Conservation (phyloP, 345 rosid species). For the Noccaea caerulescens region DNA sequence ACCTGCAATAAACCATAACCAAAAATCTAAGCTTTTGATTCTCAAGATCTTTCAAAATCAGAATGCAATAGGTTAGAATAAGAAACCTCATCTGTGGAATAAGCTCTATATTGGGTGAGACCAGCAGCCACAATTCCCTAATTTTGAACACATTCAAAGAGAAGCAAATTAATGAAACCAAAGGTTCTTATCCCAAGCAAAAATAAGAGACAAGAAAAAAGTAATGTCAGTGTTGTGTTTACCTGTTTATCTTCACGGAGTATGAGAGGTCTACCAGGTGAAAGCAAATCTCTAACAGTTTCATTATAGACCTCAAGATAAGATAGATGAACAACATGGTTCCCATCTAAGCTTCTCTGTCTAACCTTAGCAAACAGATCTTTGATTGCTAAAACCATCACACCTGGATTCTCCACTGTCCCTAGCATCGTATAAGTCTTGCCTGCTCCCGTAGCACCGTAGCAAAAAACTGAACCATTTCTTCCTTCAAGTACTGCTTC, state of each 20-base stretch:
- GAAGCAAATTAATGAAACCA: conserved; percentile 27
- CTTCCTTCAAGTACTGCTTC: conserved; percentile 91
- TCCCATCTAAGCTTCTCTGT: conserved; percentile 85
- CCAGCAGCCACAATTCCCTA: conserved; percentile 97
- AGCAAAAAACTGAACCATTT: conserved; percentile 98
- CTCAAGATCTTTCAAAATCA: background rate
- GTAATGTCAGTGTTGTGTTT: background rate
- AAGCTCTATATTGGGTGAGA: conserved; percentile 93
- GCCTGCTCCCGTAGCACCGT: conserved; percentile 98
- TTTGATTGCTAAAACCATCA: conserved; percentile 94
- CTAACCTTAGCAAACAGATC: conserved; percentile 86
- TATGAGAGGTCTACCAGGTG: conserved; percentile 94
- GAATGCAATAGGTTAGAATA: background rate
- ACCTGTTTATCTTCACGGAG: conserved; percentile 98
- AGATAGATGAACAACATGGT: conserved; percentile 85
- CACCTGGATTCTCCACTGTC: conserved; percentile 91
- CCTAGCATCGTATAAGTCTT: conserved; percentile 97
- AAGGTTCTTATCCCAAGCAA: conserved; percentile 1
- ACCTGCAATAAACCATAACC: conserved; percentile 54
- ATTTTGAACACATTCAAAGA: conserved; percentile 17
- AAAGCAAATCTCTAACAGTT: conserved; percentile 89
- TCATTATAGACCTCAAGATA: conserved; percentile 97
- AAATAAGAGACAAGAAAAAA: conserved; percentile 8
- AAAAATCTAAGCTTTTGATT: background rate
- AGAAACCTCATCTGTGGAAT: conserved; percentile 87